A percentile compares a stretch with the other conserved stretches of the same genome.
Evolutionary conservation across 129 eudicot species (phyloP).

Genomic region (Pittosporum tobira): DNA sequence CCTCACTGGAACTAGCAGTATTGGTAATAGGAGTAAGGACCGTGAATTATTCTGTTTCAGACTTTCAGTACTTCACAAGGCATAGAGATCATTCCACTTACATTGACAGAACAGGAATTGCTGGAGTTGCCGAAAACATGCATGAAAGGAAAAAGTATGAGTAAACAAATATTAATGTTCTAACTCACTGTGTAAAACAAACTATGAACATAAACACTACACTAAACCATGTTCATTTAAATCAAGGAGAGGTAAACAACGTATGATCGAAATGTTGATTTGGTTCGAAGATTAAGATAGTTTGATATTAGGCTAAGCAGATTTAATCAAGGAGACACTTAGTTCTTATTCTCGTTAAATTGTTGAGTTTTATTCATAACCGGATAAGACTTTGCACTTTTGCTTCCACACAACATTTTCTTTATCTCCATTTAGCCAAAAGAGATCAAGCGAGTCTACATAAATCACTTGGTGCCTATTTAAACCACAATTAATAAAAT

Average conservation of each 20-base stretch:
- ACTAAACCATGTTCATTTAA: constrained; percentile 1
- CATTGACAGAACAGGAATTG: constrained; percentile 93
- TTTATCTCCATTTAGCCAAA: not conserved
- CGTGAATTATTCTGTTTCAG: no score
- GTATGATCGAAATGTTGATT: not conserved
- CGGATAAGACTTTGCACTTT: not conserved
- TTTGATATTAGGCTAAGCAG: not conserved
- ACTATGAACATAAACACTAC: not conserved
- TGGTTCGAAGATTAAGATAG: not conserved
- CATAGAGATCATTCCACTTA: constrained; percentile 36
- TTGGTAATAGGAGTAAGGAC: not conserved
- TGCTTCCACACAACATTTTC: not conserved
- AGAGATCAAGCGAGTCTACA: constrained; percentile 6
- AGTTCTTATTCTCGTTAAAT: not conserved
- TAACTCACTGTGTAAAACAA: constrained; percentile 4
- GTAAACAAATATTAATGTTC: constrained; percentile 13
- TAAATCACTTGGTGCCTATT: not conserved
- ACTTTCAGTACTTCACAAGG: not conserved
- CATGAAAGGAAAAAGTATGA: constrained; percentile 18
- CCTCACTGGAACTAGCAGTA: not conserved
- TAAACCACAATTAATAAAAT: not conserved
- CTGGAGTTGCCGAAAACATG: constrained; percentile 44
- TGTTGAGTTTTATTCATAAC: not conserved
- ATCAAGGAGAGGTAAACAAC: not conserved
- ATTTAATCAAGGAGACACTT: not conserved